These are phyloP conservation scores for Desmodesmus armatus DNA, from an alignment of 139 green algal genomes.

Conservation along the genomic window DNA sequence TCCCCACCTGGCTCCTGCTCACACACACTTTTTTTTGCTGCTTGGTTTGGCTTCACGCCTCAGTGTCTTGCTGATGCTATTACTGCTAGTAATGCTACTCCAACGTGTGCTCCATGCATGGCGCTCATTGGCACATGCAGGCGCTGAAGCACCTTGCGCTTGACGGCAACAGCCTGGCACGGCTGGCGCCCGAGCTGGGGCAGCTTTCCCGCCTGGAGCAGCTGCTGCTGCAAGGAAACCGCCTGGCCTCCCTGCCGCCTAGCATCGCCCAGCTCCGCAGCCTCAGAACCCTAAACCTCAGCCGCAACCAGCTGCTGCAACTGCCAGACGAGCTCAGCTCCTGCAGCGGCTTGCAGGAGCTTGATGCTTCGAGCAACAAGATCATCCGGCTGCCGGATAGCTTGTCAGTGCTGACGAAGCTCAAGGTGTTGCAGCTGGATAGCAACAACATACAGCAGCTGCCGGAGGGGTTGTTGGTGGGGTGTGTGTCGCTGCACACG, in stretches of 20 bases:
- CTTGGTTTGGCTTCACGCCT: too few relatives aligned
- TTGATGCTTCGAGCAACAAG: slow-evolving; percentile 59
- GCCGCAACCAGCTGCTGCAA: slow-evolving; percentile 55
- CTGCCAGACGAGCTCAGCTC: slow-evolving; percentile 57
- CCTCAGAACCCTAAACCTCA: slow-evolving; percentile 64
- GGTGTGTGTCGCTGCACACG: slow-evolving; percentile 75
- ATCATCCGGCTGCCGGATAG: slow-evolving; percentile 54
- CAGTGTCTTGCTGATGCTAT: too few relatives aligned
- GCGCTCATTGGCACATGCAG: too few relatives aligned
- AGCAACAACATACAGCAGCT: slow-evolving; percentile 71
- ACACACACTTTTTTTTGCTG: too few relatives aligned
- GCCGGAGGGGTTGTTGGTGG: slow-evolving; percentile 69
- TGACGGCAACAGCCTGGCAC: slow-evolving; percentile 53
- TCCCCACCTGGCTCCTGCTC: too few relatives aligned
- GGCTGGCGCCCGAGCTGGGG: slow-evolving; percentile 40
- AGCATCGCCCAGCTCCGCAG: slow-evolving; percentile 49
- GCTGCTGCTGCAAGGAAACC: slow-evolving; percentile 55
- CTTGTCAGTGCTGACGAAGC: slow-evolving; percentile 56
- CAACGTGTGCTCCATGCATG: too few relatives aligned
- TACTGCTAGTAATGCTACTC: too few relatives aligned
- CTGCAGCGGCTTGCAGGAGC: slow-evolving; percentile 63
- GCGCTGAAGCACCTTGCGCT: slow-evolving; percentile 24
- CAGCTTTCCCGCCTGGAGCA: slow-evolving; percentile 47
- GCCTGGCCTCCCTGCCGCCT: slow-evolving; percentile 53
- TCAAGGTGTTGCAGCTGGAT: slow-evolving; percentile 69